Evolutionary conservation across 2,329 filamentous ascomycete genomes (phyloP), one percentile per base, ranked within the genome.

Genomic region (Eutypa lata): DNA sequence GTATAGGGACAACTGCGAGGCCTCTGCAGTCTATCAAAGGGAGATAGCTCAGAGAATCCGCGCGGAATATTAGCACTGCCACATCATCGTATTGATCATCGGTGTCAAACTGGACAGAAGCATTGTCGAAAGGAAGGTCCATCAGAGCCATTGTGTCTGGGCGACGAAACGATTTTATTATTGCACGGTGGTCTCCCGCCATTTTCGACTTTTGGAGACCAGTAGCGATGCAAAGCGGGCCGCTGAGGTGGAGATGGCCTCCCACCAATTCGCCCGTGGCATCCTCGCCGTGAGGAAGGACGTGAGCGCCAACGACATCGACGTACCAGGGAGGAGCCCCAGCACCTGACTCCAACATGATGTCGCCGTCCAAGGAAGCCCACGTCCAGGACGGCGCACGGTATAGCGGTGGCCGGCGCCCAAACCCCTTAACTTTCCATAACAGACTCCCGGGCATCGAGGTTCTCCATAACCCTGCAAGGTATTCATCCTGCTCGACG

Each of bases 351-450:
- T 22, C 33, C 11, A 16, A 14, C 4, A n/a, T 47, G 18, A 61
- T 26, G 22, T 31, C n/a, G 2, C 59, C 59, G 37, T 60, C 54
- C 8, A 60, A 11, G 7, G 56, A 57, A 3, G 57, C 59, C 59
- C 59, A 61, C 11, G 59, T 60, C 59, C 59, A 61, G 1, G 59
- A 59, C 16, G 59, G 59, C 2, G 59, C 59, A 2, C 57, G 56
- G n/a, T 59, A 61, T n/a, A 35, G 3, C 2, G 48, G 33, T 10
- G 45, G 16, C 10, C 48, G 37, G 5, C n/a, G 26, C 14, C 37
- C 50, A 7, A 8, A 43, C 3, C 13, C 37, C 24, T 47, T 52
- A 6, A 38, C 22, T 8, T 16, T 48, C 59, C 59, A 61, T 10
- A 57, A 10, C 5, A 61, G 24, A 16, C 45, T 48, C 1, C 45